Evolutionary conservation across 23 red algal species (phyloP).

Genomic region (Cyanidioschyzon merolae): DNA sequence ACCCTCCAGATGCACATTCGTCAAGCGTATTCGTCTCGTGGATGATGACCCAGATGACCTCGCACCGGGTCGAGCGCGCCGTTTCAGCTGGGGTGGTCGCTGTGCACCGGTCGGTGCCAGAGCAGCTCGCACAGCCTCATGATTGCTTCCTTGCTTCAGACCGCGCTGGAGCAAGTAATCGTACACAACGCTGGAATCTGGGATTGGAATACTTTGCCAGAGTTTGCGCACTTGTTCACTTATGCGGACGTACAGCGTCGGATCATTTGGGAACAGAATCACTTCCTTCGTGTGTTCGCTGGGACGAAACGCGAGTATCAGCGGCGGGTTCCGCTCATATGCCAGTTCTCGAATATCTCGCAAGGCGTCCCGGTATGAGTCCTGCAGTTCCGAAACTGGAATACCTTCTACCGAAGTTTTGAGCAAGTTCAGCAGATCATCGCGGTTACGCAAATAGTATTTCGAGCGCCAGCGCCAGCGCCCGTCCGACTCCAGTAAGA

Average conservation of each 20-base stretch:
- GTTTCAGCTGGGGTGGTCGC: not conserved
- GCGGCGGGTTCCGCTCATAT: not conserved
- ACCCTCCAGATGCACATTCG: conserved; percentile 16
- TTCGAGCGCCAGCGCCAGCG: conserved; percentile 76
- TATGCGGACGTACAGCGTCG: not conserved
- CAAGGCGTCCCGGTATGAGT: conserved; percentile 71
- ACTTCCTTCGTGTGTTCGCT: not conserved
- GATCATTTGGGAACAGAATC: not conserved
- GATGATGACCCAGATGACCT: not conserved
- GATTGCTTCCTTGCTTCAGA: not conserved
- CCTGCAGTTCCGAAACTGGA: conserved; percentile 52
- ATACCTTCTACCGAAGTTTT: conserved; percentile 43
- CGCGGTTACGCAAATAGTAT: conserved; percentile 56
- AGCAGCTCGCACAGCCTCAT: not conserved
- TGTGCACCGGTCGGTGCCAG: not conserved
- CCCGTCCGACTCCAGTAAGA: conserved; percentile 58
- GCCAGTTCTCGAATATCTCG: conserved; percentile 57
- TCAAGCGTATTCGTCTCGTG: not conserved
- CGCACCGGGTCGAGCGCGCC: not conserved
- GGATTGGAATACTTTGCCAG: not conserved
- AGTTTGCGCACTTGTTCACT: conserved; percentile 10
- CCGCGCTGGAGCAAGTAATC: conserved; percentile 4
- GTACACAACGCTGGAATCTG: not conserved
- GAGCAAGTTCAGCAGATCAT: conserved; percentile 50
- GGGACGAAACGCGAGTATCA: not conserved